Evolutionary conservation across 23 red algal species (phyloP).

Genomic region (Pyropia haitanensis): DNA sequence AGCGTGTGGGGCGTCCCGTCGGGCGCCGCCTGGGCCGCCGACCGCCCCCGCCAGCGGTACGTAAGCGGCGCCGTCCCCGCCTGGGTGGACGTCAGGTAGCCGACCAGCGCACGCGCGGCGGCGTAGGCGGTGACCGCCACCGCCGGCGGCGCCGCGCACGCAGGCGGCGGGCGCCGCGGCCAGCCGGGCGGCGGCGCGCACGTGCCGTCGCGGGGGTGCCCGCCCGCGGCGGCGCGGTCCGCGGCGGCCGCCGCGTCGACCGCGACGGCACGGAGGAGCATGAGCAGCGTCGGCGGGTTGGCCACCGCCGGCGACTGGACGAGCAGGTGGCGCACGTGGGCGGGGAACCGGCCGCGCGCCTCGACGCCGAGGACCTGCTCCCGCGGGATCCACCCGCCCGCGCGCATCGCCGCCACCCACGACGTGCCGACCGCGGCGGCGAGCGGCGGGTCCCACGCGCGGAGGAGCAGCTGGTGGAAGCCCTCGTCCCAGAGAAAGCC

Average conservation of each 20-base stretch:
- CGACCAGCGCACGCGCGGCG: too few species aligned
- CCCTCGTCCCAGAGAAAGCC: constrained; percentile 99
- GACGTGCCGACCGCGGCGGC: constrained; percentile 34
- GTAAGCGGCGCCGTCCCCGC: constrained; percentile 18
- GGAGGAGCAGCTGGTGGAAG: constrained; percentile 92
- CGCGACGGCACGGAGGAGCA: constrained; percentile 40
- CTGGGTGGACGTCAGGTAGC: constrained; percentile 27
- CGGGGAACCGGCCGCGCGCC: constrained; percentile 69
- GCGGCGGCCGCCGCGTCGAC: too few species aligned
- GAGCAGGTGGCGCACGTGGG: constrained; percentile 62
- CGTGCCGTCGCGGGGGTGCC: too few species aligned
- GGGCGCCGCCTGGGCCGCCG: constrained; percentile 21
- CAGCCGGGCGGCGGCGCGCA: too few species aligned
- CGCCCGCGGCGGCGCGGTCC: too few species aligned
- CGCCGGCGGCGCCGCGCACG: too few species aligned
- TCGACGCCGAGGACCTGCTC: constrained; percentile 93
- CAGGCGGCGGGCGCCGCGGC: too few species aligned
- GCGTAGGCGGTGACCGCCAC: too few species aligned
- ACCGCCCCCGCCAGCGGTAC: constrained; percentile 62
- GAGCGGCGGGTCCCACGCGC: constrained; percentile 69
- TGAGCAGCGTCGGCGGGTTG: constrained; percentile 92
- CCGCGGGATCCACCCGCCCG: constrained; percentile 89
- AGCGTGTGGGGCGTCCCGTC: constrained; percentile 72
- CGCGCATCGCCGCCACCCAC: constrained; percentile 63
- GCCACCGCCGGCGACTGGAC: constrained; percentile 73